Conservation (phyloP, 208 protist species). For the Leishmania lainsoni region DNA sequence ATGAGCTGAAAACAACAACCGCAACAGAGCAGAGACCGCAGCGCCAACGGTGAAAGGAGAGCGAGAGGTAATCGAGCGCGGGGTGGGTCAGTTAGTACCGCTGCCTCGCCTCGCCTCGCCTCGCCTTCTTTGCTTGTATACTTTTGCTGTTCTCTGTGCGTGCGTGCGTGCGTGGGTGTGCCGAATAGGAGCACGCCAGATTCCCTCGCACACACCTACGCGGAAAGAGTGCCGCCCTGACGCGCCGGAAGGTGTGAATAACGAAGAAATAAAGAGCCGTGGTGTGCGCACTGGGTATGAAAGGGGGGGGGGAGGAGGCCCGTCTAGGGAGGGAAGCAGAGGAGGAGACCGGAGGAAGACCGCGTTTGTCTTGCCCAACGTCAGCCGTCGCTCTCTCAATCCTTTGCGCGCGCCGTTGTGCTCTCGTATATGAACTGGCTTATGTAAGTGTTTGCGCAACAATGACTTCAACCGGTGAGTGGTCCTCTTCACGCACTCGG, state of each 20-base stretch:
- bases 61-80: background rate
- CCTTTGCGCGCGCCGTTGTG: background rate
- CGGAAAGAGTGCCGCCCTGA: background rate
- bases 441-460: background rate
- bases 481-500: conserved; percentile 3
- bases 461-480: background rate
- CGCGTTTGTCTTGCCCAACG: background rate
- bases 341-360: background rate
- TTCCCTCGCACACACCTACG: background rate
- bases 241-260: background rate
- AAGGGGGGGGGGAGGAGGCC: background rate
- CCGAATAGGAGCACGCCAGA: background rate
- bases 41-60: too few relatives aligned
- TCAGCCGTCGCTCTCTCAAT: background rate
- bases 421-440: background rate
- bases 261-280: background rate
- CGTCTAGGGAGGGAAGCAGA: background rate
- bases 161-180: background rate
- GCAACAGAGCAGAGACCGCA: too few relatives aligned
- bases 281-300: background rate
- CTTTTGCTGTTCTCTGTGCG: background rate
- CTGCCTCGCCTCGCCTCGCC: background rate
- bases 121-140: too few relatives aligned
- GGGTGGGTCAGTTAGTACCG: background rate
- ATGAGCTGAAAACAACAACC: too few relatives aligned